A percentile compares a stretch with the other conserved stretches of the same genome.
Conservation (phyloP, 2,329 filamentous ascomycete species). For the Thielaviopsis punctulata region DNA sequence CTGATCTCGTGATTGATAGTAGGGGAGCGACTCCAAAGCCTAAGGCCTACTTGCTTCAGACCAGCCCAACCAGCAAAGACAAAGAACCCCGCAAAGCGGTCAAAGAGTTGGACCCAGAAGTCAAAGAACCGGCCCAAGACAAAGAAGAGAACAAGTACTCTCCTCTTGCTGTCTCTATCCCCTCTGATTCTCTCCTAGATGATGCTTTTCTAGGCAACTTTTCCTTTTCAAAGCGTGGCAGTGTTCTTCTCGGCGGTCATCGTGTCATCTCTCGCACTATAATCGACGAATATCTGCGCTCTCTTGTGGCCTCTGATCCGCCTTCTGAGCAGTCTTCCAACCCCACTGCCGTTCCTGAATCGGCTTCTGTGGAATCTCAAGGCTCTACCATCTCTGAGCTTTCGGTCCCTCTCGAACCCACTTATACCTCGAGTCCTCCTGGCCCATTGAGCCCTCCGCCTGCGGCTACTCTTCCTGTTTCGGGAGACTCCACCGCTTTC, state of each 20-base stretch:
- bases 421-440: neutral
- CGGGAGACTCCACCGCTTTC: neutral
- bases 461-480: neutral
- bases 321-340: neutral
- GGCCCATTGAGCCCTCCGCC: neutral
- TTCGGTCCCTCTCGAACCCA: neutral
- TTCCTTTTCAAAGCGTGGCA: conserved; percentile 46
- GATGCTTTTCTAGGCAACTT: conserved; percentile 39
- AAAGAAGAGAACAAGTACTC: conserved; percentile 20
- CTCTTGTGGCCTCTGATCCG: neutral
- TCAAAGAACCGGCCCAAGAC: conserved; percentile 12
- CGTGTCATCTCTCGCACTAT: conserved; percentile 9
- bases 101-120: neutral
- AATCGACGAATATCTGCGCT: conserved; percentile 7
- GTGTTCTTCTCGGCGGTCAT: conserved; percentile 27
- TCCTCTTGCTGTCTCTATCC: conserved; percentile 39
- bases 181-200: conserved; percentile 37
- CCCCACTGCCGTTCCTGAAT: neutral
- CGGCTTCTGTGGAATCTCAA: neutral
- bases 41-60: neutral
- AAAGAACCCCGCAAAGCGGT: neutral
- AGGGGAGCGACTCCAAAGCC: neutral
- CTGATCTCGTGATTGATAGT: neutral
- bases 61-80: neutral
- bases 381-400: neutral